Percentiles rank a stretch among this genome's conserved stretches.
Evolutionary conservation across 192 early-diverging fungal genomes (phyloP).

Genomic region (Gonapodya prolifera): DNA sequence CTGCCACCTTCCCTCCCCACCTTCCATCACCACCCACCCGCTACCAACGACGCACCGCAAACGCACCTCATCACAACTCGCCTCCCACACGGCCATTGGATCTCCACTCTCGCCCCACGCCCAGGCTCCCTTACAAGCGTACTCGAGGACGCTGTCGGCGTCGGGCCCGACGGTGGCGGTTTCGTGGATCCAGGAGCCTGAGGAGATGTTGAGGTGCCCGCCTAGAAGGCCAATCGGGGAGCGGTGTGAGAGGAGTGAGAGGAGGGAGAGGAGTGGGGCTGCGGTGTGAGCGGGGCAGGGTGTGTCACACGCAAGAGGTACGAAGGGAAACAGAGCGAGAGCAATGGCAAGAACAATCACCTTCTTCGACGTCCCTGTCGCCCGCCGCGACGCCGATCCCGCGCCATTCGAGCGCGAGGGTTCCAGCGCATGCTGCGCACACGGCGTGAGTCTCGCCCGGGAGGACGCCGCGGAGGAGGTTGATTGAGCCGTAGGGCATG

Average conservation of each 20-base stretch:
- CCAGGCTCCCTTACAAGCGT: constrained; percentile 77
- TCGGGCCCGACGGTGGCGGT: constrained; percentile 76
- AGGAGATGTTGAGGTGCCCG: constrained; percentile 13
- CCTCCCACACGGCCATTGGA: no score
- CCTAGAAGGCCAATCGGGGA: neutral
- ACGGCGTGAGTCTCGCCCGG: constrained; percentile 55
- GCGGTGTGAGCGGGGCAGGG: no score
- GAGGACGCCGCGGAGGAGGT: constrained; percentile 60
- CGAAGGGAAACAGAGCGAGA: neutral
- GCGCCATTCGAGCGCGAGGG: constrained; percentile 85
- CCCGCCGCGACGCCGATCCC: constrained; percentile 74
- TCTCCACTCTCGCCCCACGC: constrained; percentile 77
- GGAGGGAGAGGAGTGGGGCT: neutral
- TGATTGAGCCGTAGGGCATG: constrained; percentile 26
- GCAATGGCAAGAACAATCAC: neutral
- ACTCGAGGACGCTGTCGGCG: constrained; percentile 86
- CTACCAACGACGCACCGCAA: no score
- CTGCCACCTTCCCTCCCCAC: no score
- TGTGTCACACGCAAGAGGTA: no score
- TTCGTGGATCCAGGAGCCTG: constrained; percentile 56
- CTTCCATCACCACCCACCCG: no score
- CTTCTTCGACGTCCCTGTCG: constrained; percentile 62
- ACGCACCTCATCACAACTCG: no score
- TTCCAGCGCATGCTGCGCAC: constrained; percentile 74
- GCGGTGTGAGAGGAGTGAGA: neutral